Conservation (phyloP, 2,329 filamentous ascomycete species). For the Orbilia oligospora region DNA sequence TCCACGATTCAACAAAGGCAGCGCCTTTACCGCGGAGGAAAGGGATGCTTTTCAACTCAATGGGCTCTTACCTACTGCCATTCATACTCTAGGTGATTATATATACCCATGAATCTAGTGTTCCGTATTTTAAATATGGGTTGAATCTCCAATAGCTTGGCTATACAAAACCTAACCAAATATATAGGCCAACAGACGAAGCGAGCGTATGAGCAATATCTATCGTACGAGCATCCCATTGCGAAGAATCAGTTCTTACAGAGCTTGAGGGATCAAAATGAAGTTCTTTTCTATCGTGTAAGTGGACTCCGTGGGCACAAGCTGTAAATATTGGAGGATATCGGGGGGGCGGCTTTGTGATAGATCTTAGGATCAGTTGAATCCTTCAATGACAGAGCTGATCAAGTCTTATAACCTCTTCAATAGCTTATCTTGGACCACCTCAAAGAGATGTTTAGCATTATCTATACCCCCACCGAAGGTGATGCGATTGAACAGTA, state of each 20-base stretch:
- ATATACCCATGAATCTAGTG: background rate
- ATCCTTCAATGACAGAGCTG: background rate
- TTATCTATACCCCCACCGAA: constrained; percentile 94
- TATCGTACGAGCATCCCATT: constrained; percentile 72
- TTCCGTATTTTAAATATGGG: background rate
- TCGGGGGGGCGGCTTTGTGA: background rate
- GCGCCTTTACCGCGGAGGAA: constrained; percentile 80
- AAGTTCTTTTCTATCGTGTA: constrained; percentile 83
- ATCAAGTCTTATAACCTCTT: background rate
- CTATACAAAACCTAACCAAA: background rate
- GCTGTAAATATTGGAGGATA: background rate
- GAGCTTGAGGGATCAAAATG: constrained; percentile 86
- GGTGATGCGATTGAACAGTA: constrained; percentile 90
- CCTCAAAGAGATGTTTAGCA: constrained; percentile 86
- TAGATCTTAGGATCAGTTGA: background rate
- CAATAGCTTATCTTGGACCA: constrained; percentile 79
- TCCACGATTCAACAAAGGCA: constrained; percentile 85
- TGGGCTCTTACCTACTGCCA: constrained; percentile 79
- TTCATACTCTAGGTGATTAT: constrained; percentile 76
- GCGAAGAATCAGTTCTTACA: constrained; percentile 91
- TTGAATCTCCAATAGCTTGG: background rate
- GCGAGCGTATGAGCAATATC: constrained; percentile 86
- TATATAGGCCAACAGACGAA: constrained; percentile 77
- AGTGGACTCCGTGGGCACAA: constrained; percentile 53
- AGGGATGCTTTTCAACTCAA: constrained; percentile 78